These are phyloP conservation scores for Monilinia aucupariae DNA, from an alignment of 2,329 filamentous ascomycete genomes.

Conservation along the genomic window DNA sequence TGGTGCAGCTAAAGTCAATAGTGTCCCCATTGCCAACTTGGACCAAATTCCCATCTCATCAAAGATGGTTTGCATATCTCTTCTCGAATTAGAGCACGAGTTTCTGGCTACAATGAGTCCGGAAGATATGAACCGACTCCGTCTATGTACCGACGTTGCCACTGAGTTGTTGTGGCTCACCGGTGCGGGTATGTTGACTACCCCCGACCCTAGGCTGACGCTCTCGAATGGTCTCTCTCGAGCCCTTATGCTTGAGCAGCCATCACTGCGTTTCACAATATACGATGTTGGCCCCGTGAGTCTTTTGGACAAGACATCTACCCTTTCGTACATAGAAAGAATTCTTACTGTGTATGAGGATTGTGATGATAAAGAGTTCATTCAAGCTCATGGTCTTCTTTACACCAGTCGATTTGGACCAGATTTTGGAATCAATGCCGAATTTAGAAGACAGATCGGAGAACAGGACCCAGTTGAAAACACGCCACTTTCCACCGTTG, in stretches of 20 bases:
- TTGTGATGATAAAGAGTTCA: not conserved
- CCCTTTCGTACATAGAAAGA: not conserved
- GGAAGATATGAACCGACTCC: not conserved
- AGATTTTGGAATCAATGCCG: not conserved
- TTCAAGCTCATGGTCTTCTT: not conserved
- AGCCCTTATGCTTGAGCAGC: constrained; percentile 16
- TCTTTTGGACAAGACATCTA: not conserved
- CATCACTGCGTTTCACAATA: constrained; percentile 13
- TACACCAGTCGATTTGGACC: not conserved
- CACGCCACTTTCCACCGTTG: not conserved
- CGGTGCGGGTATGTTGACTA: not conserved
- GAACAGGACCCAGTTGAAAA: not conserved
- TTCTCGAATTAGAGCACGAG: not conserved
- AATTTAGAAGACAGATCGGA: not conserved
- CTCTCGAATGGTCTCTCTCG: constrained; percentile 12
- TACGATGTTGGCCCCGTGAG: constrained; percentile 6
- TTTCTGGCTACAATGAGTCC: not conserved
- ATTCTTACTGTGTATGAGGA: not conserved
- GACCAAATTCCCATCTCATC: not conserved
- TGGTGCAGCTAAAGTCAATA: no score
- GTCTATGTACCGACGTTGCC: not conserved
- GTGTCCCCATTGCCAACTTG: not conserved
- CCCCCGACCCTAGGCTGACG: not conserved
- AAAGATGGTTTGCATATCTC: not conserved
- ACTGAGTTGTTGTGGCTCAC: constrained; percentile 15